Percentiles rank a stretch among this genome's conserved stretches.
Conservation (phyloP, 1,284 basidiomycete species). For the Sanghuangporus sanghuang region DNA sequence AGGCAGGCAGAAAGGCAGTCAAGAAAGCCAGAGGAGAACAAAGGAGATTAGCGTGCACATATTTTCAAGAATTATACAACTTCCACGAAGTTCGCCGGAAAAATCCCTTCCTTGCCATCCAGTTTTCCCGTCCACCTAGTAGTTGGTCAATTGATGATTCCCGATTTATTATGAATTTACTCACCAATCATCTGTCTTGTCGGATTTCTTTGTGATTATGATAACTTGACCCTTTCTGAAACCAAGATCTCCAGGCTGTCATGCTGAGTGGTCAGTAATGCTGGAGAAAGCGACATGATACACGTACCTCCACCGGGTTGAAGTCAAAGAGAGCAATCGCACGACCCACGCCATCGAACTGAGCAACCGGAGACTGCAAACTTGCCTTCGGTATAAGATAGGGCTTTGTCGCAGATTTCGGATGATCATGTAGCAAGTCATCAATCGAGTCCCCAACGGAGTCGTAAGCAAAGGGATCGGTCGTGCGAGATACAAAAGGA, state of each 20-base stretch:
- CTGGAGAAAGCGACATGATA: not conserved
- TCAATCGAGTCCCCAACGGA: conserved; percentile 15
- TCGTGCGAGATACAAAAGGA: not conserved
- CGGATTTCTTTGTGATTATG: conserved; percentile 66
- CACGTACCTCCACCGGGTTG: conserved; percentile 57
- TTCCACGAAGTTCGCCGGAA: conserved; percentile 54
- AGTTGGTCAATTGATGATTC: not conserved
- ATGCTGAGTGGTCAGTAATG: not conserved
- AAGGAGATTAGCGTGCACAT: not conserved
- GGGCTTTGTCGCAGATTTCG: conserved; percentile 24
- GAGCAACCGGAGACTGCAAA: conserved; percentile 39
- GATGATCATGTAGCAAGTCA: conserved; percentile 20
- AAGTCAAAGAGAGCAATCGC: conserved; percentile 82
- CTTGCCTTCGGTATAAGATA: conserved; percentile 46
- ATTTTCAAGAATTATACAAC: conserved; percentile 30
- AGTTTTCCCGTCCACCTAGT: conserved; percentile 66
- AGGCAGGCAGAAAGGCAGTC: not conserved
- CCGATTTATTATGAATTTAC: conserved; percentile 18
- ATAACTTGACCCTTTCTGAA: conserved; percentile 86
- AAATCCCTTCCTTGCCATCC: conserved; percentile 40
- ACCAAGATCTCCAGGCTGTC: conserved; percentile 71
- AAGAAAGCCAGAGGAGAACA: not conserved
- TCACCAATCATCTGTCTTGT: conserved; percentile 76
- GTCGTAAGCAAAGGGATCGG: conserved; percentile 7
- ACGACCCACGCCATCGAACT: conserved; percentile 58